Evolutionary conservation across 176 grass and related monocot species (phyloP), one percentile per base, ranked within the genome.

Genomic region (Raddia distichophylla): DNA sequence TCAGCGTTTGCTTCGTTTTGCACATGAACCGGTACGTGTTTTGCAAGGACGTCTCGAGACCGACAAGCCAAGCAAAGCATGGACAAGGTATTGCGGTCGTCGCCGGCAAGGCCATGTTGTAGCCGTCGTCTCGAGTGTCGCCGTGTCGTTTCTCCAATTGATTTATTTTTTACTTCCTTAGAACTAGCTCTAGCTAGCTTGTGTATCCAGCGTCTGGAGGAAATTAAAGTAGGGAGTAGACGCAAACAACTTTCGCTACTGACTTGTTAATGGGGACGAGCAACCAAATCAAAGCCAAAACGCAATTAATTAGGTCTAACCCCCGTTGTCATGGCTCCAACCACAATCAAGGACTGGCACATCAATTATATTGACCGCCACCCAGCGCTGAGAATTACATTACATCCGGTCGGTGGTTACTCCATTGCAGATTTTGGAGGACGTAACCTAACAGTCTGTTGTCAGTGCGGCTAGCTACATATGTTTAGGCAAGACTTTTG

Each of bases 221-320:
- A 85, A 85, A 78, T 42, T 3, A 1, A 27, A 27, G 27, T 27
- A 27, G 27, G 40, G 12, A 47, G 37, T 51, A 27, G 66, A 40
- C 27, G 16, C 12, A 7, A 43, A 61, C 65, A 61, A 33, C 75
- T 55, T 46, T 65, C 46, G 16, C 10, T 64, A 44, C 34, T 32
- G 58, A 72, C 57, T 10, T 35, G 46, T 32, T 73, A 56, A 55
- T 15, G 47, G 47, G 3, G 60, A 67, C 32, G 19, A 32, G 10
- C 46, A n/a, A 52, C 80, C 33, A 84, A 72, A 79, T 52, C 33
- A 16, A n/a, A 65, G 19, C 56, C 82, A 27, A 73, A 52, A 0
- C 1, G 27, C n/a, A 61, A 43, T 73, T 66, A 40, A 60, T 53
- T 88, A 74, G 68, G 60, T 65, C 15, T 15, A 66, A 60, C 37